Percentiles rank a stretch among this genome's conserved stretches.
Evolutionary conservation across 2,329 filamentous ascomycete species (phyloP).

Genomic region (Sclerotinia borealis): DNA sequence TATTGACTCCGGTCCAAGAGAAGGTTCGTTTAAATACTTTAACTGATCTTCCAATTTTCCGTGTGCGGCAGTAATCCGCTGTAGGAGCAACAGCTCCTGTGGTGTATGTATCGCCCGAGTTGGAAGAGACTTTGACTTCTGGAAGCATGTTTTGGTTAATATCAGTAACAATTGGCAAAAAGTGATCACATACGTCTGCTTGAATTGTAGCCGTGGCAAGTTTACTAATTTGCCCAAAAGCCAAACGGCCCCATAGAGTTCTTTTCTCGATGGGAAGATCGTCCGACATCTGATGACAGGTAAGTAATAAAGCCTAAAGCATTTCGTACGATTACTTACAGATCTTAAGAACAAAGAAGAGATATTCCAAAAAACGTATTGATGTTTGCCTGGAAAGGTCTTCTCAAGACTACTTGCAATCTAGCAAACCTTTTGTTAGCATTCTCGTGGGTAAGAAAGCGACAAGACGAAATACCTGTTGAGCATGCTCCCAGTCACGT

Average conservation of each 20-base stretch:
- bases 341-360: conserved; percentile 30
- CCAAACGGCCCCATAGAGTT: conserved; percentile 28
- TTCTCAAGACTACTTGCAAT: conserved; percentile 33
- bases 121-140: conserved; percentile 28
- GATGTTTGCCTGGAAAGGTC: conserved; percentile 29
- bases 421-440: conserved; percentile 16
- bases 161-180: background rate
- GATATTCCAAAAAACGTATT: conserved; percentile 33
- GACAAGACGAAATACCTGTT: conserved; percentile 24
- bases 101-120: conserved; percentile 31
- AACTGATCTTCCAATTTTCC: conserved; percentile 26
- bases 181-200: conserved; percentile 23
- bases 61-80: conserved; percentile 26
- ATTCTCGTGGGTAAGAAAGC: background rate
- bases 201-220: conserved; percentile 29
- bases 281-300: conserved; percentile 19
- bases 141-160: background rate
- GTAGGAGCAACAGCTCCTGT: conserved; percentile 31
- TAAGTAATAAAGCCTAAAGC: conserved; percentile 13
- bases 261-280: conserved; percentile 26
- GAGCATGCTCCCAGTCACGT: conserved; percentile 32
- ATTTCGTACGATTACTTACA: conserved; percentile 18
- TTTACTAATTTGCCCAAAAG: conserved; percentile 28
- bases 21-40: conserved; percentile 27
- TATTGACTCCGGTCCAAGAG: conserved; percentile 30